Evolutionary conservation across 257 asterid species (phyloP).

Genomic region (Penstemon eatonii): DNA sequence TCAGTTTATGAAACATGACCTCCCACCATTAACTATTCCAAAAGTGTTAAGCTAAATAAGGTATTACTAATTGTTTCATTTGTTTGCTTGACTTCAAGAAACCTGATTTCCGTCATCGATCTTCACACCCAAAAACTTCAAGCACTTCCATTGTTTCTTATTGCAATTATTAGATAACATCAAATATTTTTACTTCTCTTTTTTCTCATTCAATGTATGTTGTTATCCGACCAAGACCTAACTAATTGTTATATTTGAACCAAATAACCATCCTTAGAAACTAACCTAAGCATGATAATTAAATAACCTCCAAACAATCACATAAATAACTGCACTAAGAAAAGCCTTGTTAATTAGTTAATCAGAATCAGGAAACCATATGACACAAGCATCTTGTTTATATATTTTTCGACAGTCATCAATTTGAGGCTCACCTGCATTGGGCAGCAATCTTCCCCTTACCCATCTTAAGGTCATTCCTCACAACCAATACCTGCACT

Average conservation of each 20-base stretch:
- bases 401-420: neutral
- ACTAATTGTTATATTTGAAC: no score
- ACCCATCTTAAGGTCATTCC: slow-evolving; percentile 98
- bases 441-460: slow-evolving; percentile 99
- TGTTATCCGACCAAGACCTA: neutral
- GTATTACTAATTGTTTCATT: no score
- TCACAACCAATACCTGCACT: slow-evolving; percentile 90
- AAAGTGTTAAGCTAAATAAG: neutral
- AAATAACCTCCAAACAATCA: neutral
- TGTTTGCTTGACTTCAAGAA: no score
- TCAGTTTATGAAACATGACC: neutral
- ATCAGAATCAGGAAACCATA: neutral
- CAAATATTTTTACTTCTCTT: neutral
- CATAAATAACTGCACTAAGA: neutral
- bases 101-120: no score
- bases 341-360: neutral
- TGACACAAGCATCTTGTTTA: neutral
- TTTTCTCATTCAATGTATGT: neutral
- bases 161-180: neutral
- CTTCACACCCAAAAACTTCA: no score
- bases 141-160: no score
- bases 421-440: slow-evolving; percentile 65
- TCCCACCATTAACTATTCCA: neutral
- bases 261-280: neutral
- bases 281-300: neutral